A percentile compares a stretch with the other conserved stretches of the same genome.
These are phyloP conservation scores for Colletotrichum sp. DNA, from an alignment of 2,329 filamentous ascomycete genomes.

Conservation along the genomic window DNA sequence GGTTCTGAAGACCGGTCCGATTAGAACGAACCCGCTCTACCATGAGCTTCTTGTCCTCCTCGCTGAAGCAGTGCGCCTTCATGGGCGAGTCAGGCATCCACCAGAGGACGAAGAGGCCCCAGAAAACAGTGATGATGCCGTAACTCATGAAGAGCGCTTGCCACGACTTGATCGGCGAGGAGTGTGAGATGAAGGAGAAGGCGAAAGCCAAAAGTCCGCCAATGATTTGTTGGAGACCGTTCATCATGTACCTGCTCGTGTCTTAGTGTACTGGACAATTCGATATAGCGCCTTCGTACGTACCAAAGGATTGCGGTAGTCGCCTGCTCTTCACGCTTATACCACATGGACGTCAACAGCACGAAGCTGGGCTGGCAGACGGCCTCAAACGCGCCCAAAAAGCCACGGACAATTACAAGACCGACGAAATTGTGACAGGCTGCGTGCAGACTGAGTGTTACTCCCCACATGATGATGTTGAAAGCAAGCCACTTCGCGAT, in stretches of 20 bases:
- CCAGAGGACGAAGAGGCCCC: slow-evolving; percentile 38
- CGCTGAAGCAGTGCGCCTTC: slow-evolving; percentile 53
- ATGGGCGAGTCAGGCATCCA: slow-evolving; percentile 56
- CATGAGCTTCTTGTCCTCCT: slow-evolving; percentile 40
- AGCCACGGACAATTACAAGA: slow-evolving; percentile 44
- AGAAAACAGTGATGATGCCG: slow-evolving; percentile 38
- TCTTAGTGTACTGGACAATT: background rate
- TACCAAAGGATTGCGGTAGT: slow-evolving; percentile 25
- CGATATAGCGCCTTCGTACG: fast-evolving
- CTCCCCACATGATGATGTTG: slow-evolving; percentile 48
- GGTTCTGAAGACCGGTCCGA: slow-evolving; percentile 37
- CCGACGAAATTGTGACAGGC: slow-evolving; percentile 42
- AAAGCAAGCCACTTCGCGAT: slow-evolving; percentile 39
- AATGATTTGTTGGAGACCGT: slow-evolving; percentile 39
- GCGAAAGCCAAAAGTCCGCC: slow-evolving; percentile 45
- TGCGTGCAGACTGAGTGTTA: slow-evolving; percentile 36
- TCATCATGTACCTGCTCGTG: slow-evolving; percentile 35
- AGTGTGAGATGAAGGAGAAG: slow-evolving; percentile 31
- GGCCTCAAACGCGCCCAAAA: slow-evolving; percentile 51
- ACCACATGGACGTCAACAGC: slow-evolving; percentile 36
- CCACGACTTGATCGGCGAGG: slow-evolving; percentile 37
- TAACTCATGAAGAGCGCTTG: slow-evolving; percentile 48
- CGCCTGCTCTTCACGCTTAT: slow-evolving; percentile 42
- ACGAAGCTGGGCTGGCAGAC: slow-evolving; percentile 50
- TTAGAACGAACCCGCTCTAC: slow-evolving; percentile 41